Conservation (phyloP, 2,329 filamentous ascomycete genomes). For the Rutstroemia sp. region DNA sequence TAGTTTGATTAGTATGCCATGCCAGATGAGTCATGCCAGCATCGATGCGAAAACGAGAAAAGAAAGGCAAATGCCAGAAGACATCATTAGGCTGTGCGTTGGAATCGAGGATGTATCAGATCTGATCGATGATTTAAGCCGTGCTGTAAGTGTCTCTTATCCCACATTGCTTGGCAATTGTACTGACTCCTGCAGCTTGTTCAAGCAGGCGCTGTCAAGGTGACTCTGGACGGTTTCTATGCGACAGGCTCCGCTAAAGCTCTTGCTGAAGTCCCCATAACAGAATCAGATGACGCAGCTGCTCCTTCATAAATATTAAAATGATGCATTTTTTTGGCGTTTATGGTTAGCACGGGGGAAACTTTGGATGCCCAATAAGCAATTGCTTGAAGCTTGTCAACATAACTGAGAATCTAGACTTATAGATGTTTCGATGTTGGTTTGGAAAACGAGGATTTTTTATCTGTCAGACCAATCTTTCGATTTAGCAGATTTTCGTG, state of each 20-base stretch:
- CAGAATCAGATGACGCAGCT: slow-evolving; percentile 23
- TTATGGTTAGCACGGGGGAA: not conserved
- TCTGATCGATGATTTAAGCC: slow-evolving; percentile 83
- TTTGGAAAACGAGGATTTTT: not conserved
- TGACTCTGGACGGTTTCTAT: slow-evolving; percentile 76
- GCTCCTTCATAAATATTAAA: slow-evolving; percentile 12
- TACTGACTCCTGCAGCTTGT: slow-evolving; percentile 54
- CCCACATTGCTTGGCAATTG: slow-evolving; percentile 12
- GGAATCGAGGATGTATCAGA: slow-evolving; percentile 93
- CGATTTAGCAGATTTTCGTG: not conserved
- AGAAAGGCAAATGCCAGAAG: slow-evolving; percentile 89
- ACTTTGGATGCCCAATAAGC: slow-evolving; percentile 1
- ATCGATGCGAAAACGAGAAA: slow-evolving; percentile 91
- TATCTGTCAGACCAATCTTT: not conserved
- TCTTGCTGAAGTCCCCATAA: slow-evolving; percentile 23
- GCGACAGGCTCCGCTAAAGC: slow-evolving; percentile 37
- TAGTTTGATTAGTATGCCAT: slow-evolving; percentile 97
- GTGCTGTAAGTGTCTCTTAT: slow-evolving; percentile 61
- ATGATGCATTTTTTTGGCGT: slow-evolving; percentile 17
- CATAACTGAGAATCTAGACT: not conserved
- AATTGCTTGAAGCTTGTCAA: not conserved
- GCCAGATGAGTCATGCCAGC: slow-evolving; percentile 97
- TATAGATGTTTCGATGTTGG: not conserved
- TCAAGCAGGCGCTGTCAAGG: slow-evolving; percentile 84
- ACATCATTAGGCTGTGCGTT: slow-evolving; percentile 90